Evolutionary conservation across 108 stramenopile species (phyloP).

Genomic region (Nitzschia inconspicua): DNA sequence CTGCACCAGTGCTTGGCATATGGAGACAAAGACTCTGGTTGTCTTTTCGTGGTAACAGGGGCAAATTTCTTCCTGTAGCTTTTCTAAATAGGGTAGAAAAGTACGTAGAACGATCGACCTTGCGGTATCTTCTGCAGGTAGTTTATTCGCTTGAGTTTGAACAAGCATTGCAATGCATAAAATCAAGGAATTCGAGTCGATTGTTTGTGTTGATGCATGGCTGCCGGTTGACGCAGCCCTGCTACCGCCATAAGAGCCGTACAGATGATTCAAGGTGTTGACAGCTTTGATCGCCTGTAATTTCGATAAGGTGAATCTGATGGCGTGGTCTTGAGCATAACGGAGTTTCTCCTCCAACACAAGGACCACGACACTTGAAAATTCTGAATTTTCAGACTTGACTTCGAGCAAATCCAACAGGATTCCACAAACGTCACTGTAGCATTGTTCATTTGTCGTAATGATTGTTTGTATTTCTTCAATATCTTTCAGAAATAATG

Average conservation of each 20-base stretch:
- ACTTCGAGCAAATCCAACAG: too few relatives aligned
- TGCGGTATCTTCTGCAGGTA: conserved; percentile 23
- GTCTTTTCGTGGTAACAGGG: neutral
- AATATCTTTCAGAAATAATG: too few relatives aligned
- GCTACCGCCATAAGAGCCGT: neutral
- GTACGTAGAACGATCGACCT: conserved; percentile 7
- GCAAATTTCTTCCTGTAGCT: too few relatives aligned
- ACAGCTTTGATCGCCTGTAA: neutral
- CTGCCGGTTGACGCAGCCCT: neutral
- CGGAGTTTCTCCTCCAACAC: neutral
- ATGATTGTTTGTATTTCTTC: too few relatives aligned
- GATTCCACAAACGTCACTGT: too few relatives aligned
- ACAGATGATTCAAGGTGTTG: neutral
- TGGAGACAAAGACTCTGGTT: neutral
- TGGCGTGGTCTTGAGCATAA: neutral
- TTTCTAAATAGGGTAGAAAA: conserved; percentile 7
- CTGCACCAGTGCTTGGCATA: conserved; percentile 3
- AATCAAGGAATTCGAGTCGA: neutral
- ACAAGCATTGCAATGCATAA: neutral
- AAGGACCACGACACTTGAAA: too few relatives aligned
- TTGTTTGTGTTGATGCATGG: neutral
- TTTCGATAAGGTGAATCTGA: neutral
- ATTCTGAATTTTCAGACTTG: too few relatives aligned
- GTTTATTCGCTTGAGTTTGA: neutral
- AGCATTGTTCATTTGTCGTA: too few relatives aligned